Base-by-base conservation (phyloP, 129 eudicot genomes). In the Flaveria linearis region DNA sequence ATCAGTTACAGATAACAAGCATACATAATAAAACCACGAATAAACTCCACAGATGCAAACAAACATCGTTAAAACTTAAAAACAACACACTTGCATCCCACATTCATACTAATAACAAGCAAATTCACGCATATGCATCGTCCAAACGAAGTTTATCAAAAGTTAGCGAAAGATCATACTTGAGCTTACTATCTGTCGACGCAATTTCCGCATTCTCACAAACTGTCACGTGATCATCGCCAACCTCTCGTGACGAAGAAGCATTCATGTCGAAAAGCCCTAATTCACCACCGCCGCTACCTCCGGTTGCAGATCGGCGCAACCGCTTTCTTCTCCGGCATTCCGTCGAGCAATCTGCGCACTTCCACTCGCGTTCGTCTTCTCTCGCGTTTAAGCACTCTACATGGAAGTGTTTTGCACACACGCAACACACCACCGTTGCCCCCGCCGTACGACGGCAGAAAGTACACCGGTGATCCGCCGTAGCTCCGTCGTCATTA, bases 331-430 rank as follows among this genome's bases (percentile, higher is more conserved):
- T 76, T 23, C 36, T 79, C 61, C 53, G 28, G 78, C 49, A 72
- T 60, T 75, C 70, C 47, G 75, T 36, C 83, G 74, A 69, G 53
- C 86, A 83, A 70, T 78, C 64, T 30, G 51, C 62, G 39, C 83
- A 78, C 76, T 45, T 78, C 81, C 70, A 78, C 53, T 83, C 69
- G 67, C 9, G 53, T 69, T 52, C 76, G n/a, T 61, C 72, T 67
- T 60, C 74, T 17, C 39, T 58, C 14, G 16, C 43, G 23, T 58
- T 39, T 51, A 71, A 76, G 61, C 81, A 81, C 77, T 49, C 51
- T 23, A 75, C 61, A 61, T 81, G 81, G n/a, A 75, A 81, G 23
- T 72, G 77, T 57, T 65, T 22, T 49, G 57, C 78, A 28, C 85
- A 81, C 28, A 39, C 69, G n/a, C 74, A 16, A 39, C 81, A 82